Base-by-base conservation (phyloP, 768 basidiomycete genomes). In the Suillus plorans region DNA sequence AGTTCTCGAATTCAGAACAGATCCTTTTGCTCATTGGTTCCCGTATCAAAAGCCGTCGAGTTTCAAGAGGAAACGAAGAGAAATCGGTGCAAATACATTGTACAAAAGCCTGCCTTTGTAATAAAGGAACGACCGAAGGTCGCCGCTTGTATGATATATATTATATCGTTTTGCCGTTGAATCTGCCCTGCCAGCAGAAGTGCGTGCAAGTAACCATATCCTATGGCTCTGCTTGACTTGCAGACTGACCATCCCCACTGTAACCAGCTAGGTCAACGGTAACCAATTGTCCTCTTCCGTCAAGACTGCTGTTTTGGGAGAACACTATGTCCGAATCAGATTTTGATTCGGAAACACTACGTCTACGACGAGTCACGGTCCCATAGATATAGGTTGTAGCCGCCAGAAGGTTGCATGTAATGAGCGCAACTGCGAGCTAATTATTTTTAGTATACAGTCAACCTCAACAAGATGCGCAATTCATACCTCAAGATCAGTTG, bases 401-500 rank as follows among this genome's bases (percentile, higher is more conserved):
- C 53, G 81, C 79, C 63, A 80, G 73, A 22, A 81, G 72, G 58
- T 82, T 82, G 68, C 78, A 80, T 31, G 80, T 79, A 53, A 81
- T 72, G 42, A 82, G 73, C 36, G 78, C 76, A 37, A 81, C 67
- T 4, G 74, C 74, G n/a, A 70, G 67, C 80, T 81, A 50, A 31
- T 6, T 20, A 42, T 58, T 45, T 47, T 34, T 28, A 47, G 56
- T 44, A 59, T 36, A 45, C 47, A 41, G 44, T 50, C 20, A 60
- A 53, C 47, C 10, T 31, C 6, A 31, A 31, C 55, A 36, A 63
- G 42, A n/a, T 37, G 39, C 12, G 25, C 5, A 6, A 22, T 36
- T 25, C 74, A 41, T 67, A 81, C 81, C 79, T 86, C 85, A 22
- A 83, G 74, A 10, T 82, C 64, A 5, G 80, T 82, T 0, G 80